Evolutionary conservation across 139 green algal species (phyloP).

Genomic region (Chlamydomonas incerta): DNA sequence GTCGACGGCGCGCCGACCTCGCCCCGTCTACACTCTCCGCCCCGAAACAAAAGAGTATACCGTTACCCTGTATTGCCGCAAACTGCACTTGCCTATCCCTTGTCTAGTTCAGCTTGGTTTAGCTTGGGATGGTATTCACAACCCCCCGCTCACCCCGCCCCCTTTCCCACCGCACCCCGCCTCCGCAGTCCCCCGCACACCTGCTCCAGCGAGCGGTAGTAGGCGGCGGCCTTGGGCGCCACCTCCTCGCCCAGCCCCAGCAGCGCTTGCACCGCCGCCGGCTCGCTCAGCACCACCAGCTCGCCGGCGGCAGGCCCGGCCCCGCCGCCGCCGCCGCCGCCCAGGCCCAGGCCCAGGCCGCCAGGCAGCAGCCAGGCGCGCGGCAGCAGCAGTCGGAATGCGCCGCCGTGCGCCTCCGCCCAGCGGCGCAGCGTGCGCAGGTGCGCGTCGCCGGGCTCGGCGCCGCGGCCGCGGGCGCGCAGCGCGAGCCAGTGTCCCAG

Average conservation of each 20-base stretch:
- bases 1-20: too few species aligned
- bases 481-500: conserved; percentile 21
- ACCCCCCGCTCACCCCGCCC: too few species aligned
- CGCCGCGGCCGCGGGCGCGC: not conserved
- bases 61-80: too few species aligned
- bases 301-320: not conserved
- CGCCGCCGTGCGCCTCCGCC: conserved; percentile 2
- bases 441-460: not conserved
- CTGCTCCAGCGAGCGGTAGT: conserved; percentile 4
- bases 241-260: not conserved
- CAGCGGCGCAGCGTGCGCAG: not conserved
- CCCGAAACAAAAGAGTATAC: too few species aligned
- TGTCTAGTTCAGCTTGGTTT: too few species aligned
- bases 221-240: conserved; percentile 11
- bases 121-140: too few species aligned
- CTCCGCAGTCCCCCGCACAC: not conserved
- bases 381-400: not conserved
- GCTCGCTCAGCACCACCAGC: conserved; percentile 45
- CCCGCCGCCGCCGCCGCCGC: not conserved
- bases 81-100: too few species aligned
- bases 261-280: conserved; percentile 23
- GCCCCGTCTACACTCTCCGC: too few species aligned
- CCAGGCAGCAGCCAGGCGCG: too few species aligned
- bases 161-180: too few species aligned
- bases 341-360: not conserved